These are phyloP conservation scores for Colletotrichum sp. DNA, from an alignment of 2,329 filamentous ascomycete species.

Conservation along the genomic window DNA sequence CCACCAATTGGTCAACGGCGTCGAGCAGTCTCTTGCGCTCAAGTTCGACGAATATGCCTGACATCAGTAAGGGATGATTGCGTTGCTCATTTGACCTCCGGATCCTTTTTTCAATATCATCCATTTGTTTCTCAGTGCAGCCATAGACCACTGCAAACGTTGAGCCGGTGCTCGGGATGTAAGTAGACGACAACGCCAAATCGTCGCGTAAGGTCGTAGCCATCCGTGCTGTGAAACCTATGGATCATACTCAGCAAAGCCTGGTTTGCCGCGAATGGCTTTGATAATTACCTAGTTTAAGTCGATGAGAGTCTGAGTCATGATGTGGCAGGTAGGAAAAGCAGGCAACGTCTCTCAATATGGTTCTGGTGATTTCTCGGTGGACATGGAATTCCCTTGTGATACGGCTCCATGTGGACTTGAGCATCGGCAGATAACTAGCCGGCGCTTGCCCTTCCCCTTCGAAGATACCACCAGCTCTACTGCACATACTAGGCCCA, in stretches of 20 bases:
- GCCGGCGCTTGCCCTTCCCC: not conserved
- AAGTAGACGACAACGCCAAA: not conserved
- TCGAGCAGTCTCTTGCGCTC: not conserved
- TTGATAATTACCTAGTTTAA: not conserved
- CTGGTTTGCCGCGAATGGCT: not conserved
- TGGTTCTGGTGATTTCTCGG: not conserved
- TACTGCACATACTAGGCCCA: not conserved
- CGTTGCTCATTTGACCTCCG: not conserved
- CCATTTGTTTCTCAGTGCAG: not conserved
- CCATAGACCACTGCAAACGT: not conserved
- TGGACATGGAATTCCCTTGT: not conserved
- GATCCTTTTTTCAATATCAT: not conserved
- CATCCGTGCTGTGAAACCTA: not conserved
- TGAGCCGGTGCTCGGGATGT: not conserved
- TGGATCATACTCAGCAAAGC: fast-evolving
- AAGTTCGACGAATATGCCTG: not conserved
- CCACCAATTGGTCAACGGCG: not conserved
- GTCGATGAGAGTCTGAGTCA: not conserved
- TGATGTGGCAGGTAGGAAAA: not conserved
- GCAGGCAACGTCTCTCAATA: not conserved
- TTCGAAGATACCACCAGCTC: not conserved
- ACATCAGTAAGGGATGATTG: not conserved
- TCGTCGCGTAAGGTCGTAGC: not conserved
- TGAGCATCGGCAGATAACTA: not conserved
- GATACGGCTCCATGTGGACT: not conserved